These are phyloP conservation scores for Neopestalotiopsis rosae DNA, from an alignment of 2,329 filamentous ascomycete species.

Conservation along the genomic window DNA sequence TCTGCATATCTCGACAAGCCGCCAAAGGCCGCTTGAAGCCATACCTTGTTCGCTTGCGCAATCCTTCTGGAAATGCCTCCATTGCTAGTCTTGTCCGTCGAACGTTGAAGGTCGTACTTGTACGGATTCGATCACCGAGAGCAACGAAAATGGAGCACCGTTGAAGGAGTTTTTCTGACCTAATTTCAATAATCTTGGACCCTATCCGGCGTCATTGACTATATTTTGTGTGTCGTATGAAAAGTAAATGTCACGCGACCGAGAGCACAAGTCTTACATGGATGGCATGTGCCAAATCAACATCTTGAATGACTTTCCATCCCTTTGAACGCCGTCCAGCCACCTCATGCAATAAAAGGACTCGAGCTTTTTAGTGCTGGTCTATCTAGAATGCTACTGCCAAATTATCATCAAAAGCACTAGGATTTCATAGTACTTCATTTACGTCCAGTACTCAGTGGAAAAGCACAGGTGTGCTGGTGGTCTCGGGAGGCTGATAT, in stretches of 20 bases:
- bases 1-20: slow-evolving; percentile 18
- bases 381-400: slow-evolving; percentile 9
- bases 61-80: background rate
- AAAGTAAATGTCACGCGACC: background rate
- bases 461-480: slow-evolving; percentile 29
- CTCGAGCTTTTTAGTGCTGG: slow-evolving; percentile 9
- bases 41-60: slow-evolving; percentile 8
- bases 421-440: background rate
- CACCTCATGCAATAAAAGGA: slow-evolving; percentile 9
- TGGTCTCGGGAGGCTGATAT: slow-evolving; percentile 25
- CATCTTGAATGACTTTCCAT: background rate
- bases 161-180: background rate
- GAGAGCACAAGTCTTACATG: background rate
- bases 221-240: background rate
- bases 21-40: background rate
- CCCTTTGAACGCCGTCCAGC: slow-evolving; percentile 4
- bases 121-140: background rate
- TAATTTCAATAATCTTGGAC: background rate
- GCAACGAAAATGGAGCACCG: background rate
- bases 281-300: background rate
- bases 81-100: background rate
- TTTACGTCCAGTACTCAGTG: slow-evolving; percentile 24
- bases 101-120: background rate
- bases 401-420: background rate
- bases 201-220: background rate